Evolutionary conservation across 495 filamentous ascomycete genomes (phyloP), one percentile per base, ranked within the genome.

Genomic region (Chlorociboria aeruginascens): DNA sequence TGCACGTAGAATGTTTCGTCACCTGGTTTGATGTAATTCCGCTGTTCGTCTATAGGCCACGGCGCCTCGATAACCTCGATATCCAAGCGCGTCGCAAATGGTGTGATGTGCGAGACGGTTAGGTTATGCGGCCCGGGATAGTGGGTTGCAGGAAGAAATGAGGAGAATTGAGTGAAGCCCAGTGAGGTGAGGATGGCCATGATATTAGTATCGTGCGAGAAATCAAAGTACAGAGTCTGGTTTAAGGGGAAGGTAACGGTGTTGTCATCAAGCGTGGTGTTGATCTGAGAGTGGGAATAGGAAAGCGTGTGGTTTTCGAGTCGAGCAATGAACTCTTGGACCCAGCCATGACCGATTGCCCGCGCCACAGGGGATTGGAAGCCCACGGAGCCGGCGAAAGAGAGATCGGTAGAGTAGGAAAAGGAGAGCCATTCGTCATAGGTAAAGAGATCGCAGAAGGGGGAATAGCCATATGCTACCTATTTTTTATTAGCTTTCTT

Each of bases 191-290:
- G 57, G 28, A 88, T 75, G 13, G 70, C 69, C 17, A 78, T 76
- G 77, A 93, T 84, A 50, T 83, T 78, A 55, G 90, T 92, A 64
- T 95, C 88, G 57, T 95, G 88, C n/a, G 79, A 81, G 59, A 95
- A 92, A 62, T 95, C 88, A 0, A 85, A 86, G 48, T 87, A 95
- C 0, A 60, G 32, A 17, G 33, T 63, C 25, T 69, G 63, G 39
- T 77, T 70, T 8, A 90, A 60, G 0, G 88, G 86, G 57, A 93
- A 95, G 0, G 81, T 85, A 10, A 50, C 54, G 1, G 65, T 59
- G 39, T 73, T 65, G 3, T 55, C 63, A 54, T 90, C 83, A 0
- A 93, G 70, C 1, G 87, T 90, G n/a, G 61, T 65, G 52, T 95
- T 93, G 13, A 78, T 81, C 42, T 71, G 77, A 6, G 83, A 89